These are phyloP conservation scores for Santalum album DNA, from an alignment of 164 flowering plant species.

Conservation along the genomic window DNA sequence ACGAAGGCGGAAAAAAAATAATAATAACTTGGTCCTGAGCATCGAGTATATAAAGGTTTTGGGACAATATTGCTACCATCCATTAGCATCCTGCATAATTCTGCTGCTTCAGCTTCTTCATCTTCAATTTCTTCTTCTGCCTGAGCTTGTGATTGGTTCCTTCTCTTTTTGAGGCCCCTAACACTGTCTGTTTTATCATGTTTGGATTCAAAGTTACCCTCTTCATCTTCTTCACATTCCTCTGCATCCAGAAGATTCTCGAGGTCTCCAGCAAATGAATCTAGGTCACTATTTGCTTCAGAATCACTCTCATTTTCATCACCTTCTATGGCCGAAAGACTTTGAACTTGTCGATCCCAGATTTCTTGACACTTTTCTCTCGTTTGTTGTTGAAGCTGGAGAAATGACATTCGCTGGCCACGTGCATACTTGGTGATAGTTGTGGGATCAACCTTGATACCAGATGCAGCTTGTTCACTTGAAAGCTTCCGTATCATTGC, in stretches of 20 bases:
- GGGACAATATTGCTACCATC: conserved; percentile 56
- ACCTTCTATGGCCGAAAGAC: conserved; percentile 66
- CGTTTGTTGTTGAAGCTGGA: conserved; percentile 96
- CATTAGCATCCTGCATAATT: conserved; percentile 84
- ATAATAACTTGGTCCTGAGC: too few species aligned
- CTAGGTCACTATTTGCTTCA: conserved; percentile 92
- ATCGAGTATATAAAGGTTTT: too few species aligned
- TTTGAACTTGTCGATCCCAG: conserved; percentile 87
- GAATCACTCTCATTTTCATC: conserved; percentile 86
- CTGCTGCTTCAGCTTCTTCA: conserved; percentile 98
- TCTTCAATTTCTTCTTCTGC: conserved; percentile 93
- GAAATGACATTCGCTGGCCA: conserved; percentile 96
- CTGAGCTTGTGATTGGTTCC: conserved; percentile 60
- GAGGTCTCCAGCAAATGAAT: conserved; percentile 96
- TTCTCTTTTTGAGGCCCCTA: conserved; percentile 83
- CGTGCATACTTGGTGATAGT: conserved; percentile 88
- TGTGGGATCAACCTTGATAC: conserved; percentile 83
- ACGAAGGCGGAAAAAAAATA: too few species aligned
- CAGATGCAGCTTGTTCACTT: conserved; percentile 95
- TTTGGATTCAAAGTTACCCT: conserved; percentile 39
- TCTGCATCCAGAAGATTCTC: conserved; percentile 98
- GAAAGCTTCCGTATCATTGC: conserved; percentile 96
- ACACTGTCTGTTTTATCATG: conserved; percentile 62
- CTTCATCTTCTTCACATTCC: conserved; percentile 77
- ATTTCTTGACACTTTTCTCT: conserved; percentile 97